Conservation (phyloP, 441 rosid species). For the Gossypium gossypioides region DNA sequence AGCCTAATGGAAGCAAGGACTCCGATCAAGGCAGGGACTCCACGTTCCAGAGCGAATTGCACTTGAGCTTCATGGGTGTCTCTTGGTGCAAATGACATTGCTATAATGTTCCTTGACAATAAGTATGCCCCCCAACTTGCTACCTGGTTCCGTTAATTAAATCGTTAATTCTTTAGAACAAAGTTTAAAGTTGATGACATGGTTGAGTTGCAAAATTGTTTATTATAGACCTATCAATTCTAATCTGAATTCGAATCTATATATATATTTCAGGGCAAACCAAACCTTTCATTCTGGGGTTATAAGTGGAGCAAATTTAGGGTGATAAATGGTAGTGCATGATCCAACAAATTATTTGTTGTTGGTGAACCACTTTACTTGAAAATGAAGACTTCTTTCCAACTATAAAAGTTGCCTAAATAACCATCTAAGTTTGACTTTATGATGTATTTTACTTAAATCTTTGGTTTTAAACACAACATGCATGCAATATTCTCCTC, state of each 20-base stretch:
- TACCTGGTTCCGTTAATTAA: constrained; percentile 27
- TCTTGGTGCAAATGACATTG: constrained; percentile 62
- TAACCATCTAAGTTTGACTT: background rate
- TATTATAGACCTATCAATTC: too few relatives aligned
- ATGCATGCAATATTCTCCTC: constrained; percentile 1
- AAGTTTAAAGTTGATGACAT: too few relatives aligned
- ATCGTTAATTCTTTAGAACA: too few relatives aligned
- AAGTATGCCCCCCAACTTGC: constrained; percentile 75
- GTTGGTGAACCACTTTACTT: constrained; percentile 21
- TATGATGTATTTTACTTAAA: background rate
- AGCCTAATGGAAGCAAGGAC: constrained; percentile 58
- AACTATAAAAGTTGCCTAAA: background rate
- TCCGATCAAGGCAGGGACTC: constrained; percentile 66
- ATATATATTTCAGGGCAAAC: too few relatives aligned
- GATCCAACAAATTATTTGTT: background rate
- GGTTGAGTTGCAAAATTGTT: too few relatives aligned
- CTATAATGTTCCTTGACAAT: constrained; percentile 40
- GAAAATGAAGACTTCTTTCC: background rate
- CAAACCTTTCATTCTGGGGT: too few relatives aligned
- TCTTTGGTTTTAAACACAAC: background rate
- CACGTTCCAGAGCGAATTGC: constrained; percentile 63
- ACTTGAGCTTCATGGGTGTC: constrained; percentile 69
- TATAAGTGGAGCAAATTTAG: too few relatives aligned
- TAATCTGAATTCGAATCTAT: too few relatives aligned
- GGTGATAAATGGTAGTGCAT: too few relatives aligned